phyloP scores from a whole-genome alignment of 441 rosid genomes.

The Lagerstroemia fauriei region DNA sequence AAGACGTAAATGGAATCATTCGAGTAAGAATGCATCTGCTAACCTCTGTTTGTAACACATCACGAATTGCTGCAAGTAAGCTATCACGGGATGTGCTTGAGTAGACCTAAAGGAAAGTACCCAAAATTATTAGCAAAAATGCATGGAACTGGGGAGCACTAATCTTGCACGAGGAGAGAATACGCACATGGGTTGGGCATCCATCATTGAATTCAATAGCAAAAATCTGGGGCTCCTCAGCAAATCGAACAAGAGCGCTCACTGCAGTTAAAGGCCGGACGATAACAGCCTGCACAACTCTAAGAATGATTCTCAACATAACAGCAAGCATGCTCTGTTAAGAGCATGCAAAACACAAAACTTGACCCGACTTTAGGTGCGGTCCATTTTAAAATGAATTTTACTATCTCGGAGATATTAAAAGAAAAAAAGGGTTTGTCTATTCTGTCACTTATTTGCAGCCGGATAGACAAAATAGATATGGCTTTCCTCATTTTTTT shows the following conservation, averaged over 20 bases:
- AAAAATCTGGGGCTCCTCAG: slow-evolving; percentile 99
- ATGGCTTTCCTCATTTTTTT: neutral
- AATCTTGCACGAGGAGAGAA: slow-evolving; percentile 23
- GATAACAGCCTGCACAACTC: slow-evolving; percentile 97
- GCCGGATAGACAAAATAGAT: neutral
- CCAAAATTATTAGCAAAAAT: neutral
- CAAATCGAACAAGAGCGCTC: slow-evolving; percentile 86
- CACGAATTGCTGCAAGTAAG: slow-evolving; percentile 93
- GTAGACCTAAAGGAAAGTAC: slow-evolving; percentile 59
- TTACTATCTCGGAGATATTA: no score
- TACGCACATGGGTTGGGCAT: slow-evolving; percentile 90
- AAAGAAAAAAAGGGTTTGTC: no score
- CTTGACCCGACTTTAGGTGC: no score
- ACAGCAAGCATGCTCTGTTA: slow-evolving; percentile 40
- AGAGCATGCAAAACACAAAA: slow-evolving; percentile 25
- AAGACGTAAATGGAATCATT: neutral
- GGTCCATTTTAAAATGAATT: no score
- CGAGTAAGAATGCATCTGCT: slow-evolving; percentile 48
- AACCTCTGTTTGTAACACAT: slow-evolving; percentile 94
- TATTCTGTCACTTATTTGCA: slow-evolving; percentile 1
- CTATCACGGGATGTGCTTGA: slow-evolving; percentile 97
- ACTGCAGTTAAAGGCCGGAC: slow-evolving; percentile 92
- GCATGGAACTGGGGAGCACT: slow-evolving; percentile 7
- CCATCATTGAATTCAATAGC: slow-evolving; percentile 96
- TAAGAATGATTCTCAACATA: slow-evolving; percentile 76